Evolutionary conservation across 805 yeast genomes (phyloP), one percentile per base, ranked within the genome.

Genomic region (Blastobotrys peoriensis): DNA sequence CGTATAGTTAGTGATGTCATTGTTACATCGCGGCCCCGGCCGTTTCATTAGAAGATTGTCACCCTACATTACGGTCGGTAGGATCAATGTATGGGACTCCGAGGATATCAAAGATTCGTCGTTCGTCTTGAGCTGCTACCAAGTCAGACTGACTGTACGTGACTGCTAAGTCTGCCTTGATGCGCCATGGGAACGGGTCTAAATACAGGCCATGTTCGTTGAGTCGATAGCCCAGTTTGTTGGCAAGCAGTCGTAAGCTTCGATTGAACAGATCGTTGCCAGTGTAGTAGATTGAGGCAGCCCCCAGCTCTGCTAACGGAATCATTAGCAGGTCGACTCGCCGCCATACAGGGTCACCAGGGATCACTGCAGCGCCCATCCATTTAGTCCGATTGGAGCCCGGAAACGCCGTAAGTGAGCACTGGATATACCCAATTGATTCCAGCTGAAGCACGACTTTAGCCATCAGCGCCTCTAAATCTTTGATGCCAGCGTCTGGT

Each of bases 181-280:
- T 37, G 40, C 34, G 36, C 13, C 41, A 47, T 13, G 40, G 45
- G 9, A 43, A 23, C 6, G 33, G 28, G 3, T 18, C 38, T 40
- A 10, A 37, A 35, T 37, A 75, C 3, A 78, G 57, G 0, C 82
- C 83, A 18, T 62, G 58, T 18, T 69, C 68, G 48, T 60, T 76
- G 42, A 78, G 55, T 27, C 48, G 50, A 50, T 61, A 53, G 0
- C 73, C 73, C 42, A 64, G 61, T 21, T 63, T 58, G 16, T 46
- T 49, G 0, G 82, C 81, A 22, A 69, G 53, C 25, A 62, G 51
- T 27, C 83, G 60, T 27, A 75, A 52, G 27, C 62, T 55, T 42
- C 80, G 66, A 55, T 77, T 78, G 56, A 77, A 75, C 20, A 66
- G 60, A 45, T 70, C 73, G 51, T 75, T 71, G 0, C 83, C 83